Evolutionary conservation across 2,329 filamentous ascomycete species (phyloP), one percentile per base, ranked within the genome.

Genomic region (Shiraia bambusicola): DNA sequence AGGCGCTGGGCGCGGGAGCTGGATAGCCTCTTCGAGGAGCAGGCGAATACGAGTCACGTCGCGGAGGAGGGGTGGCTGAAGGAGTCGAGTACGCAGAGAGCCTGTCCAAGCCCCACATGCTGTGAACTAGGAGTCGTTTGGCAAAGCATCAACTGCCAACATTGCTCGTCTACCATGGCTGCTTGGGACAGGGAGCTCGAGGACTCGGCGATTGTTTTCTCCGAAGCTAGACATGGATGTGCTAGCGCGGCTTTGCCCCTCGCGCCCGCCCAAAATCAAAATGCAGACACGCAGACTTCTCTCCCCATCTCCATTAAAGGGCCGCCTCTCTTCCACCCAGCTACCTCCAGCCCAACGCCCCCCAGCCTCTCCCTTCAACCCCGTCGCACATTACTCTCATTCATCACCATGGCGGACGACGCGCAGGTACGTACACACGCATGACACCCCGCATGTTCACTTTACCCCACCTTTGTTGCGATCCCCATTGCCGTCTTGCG

Each of bases 91-190:
- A 84, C 58, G 79, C 83, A 52, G 86, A 84, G 53, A 95, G 82
- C 67, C 90, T 86, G 74, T 95, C 90, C 64, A 94, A 82, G 2
- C 64, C 64, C 90, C 90, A 95, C 88, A 95, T 95, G 43, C 44
- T 63, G 57, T 39, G 25, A 37, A 22, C 15, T 9, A 16, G 38
- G 27, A 41, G 41, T 35, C 34, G 19, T 22, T 22, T 5, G 19
- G 19, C 19, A 22, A 8, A 22, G 19, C 19, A 22, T 22, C 19
- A 22, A 22, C 8, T 22, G 19, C 19, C 15, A 29, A 22, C 29
- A 25, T 16, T 26, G 16, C 29, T 37, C 19, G 34, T 34, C 28
- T 10, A 29, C 28, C 19, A 22, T 16, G 40, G 38, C 34, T 37
- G 28, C 36, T 22, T 22, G 19, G 19, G 19, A 22, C 19, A 22